Evolutionary conservation across 2,329 filamentous ascomycete species (phyloP), one percentile per base, ranked within the genome.

Genomic region (Colletotrichum lentis): DNA sequence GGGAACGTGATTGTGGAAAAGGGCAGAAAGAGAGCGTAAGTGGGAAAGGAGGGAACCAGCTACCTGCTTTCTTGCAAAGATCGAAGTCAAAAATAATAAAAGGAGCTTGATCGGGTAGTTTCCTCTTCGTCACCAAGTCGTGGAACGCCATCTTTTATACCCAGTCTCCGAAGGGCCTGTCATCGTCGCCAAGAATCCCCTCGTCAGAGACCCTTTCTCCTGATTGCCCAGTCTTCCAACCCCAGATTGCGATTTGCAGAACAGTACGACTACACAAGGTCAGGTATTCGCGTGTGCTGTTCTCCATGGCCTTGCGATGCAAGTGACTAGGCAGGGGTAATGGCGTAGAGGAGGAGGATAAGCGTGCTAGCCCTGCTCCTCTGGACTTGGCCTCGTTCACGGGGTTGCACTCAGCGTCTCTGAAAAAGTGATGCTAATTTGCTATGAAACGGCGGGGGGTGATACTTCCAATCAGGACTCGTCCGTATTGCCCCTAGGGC

Each of bases 401-500:
- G 52, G 52, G 64, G 37, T 44, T 35, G 50, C 52, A 57, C 35
- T 35, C 52, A 62, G 22, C 46, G 58, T 67, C 62, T 57, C 44
- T 20, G 27, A 67, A 37, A 67, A 52, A 62, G 50, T 57, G 52
- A 37, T 24, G 59, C 43, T 39, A 65, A 52, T 55, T 49, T 64
- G 55, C n/a, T n/a, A 65, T 68, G 54, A 41, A 44, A 60, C 65
- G 61, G 55, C 41, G 49, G 49, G 31, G 8, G 18, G 24, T n/a
- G 24, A 43, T 39, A 35, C 49, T 44, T 31, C 55, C 20, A 55
- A 46, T 56, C 62, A 68, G 7, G n/a, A 20, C 27, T 7, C 12
- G 35, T 27, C 18, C 16, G 52, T 31, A 20, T 49, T 46, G 10
- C 10, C 37, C 44, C 43, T 50, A 31, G 18, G 24, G 16, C 14